These are phyloP conservation scores for Smallanthus sonchifolius DNA, from an alignment of 129 eudicot genomes.

Conservation along the genomic window DNA sequence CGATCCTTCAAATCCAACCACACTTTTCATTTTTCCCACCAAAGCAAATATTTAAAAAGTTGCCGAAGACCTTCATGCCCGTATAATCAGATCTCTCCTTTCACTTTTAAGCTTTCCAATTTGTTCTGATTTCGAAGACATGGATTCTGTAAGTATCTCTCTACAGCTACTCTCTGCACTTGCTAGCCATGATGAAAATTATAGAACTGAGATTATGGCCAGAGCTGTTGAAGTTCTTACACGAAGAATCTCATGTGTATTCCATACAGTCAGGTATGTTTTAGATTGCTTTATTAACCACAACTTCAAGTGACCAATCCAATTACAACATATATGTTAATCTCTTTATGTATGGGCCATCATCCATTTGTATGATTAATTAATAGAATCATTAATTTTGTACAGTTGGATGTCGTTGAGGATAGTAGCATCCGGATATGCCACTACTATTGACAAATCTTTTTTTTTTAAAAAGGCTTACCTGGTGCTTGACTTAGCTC, in stretches of 20 bases:
- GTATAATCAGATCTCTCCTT: slow-evolving; percentile 68
- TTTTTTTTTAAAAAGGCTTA: neutral
- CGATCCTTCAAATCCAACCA: slow-evolving; percentile 45
- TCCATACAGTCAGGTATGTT: slow-evolving; percentile 58
- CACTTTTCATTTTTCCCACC: slow-evolving; percentile 72
- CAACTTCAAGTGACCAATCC: neutral
- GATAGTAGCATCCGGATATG: slow-evolving; percentile 75
- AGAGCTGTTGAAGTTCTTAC: slow-evolving; percentile 84
- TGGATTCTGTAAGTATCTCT: slow-evolving; percentile 40
- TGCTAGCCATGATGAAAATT: slow-evolving; percentile 58
- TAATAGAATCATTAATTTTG: neutral
- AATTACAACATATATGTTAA: neutral
- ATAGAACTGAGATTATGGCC: slow-evolving; percentile 71
- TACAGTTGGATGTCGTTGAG: slow-evolving; percentile 59
- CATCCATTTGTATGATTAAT: neutral
- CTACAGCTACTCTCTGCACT: slow-evolving; percentile 61
- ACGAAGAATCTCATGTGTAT: slow-evolving; percentile 65
- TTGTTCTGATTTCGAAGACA: slow-evolving; percentile 36
- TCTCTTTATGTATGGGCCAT: neutral
- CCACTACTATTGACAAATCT: slow-evolving; percentile 55
- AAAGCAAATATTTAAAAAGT: slow-evolving; percentile 71
- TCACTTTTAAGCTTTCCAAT: slow-evolving; percentile 48
- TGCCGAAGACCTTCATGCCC: slow-evolving; percentile 53
- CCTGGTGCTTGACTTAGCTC: no score
- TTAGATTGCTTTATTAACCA: neutral